Base-by-base conservation (phyloP, 2,329 filamentous ascomycete genomes). In the Pseudogymnoascus sp. region DNA sequence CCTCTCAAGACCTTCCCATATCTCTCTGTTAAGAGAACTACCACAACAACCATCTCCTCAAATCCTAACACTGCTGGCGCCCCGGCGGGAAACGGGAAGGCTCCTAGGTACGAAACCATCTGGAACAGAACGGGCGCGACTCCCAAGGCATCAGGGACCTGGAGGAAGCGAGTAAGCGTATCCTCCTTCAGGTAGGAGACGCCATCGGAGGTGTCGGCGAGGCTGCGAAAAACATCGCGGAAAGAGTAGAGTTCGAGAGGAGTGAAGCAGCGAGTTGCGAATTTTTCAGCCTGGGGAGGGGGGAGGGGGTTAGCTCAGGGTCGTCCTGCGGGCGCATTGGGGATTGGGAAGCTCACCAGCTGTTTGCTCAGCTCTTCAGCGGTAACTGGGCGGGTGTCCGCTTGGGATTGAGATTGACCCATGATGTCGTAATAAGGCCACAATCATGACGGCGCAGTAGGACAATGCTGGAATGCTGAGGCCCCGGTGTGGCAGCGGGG, bases 211-310 rank as follows among this genome's bases (percentile, higher is more conserved):
- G 79, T 71, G 67, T 90, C 87, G 65, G 88, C 85, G 18, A 91
- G 83, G 62, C 79, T 82, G 62, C 80, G 81, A 75, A 91, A 91
- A 68, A 90, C 87, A 70, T 89, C 84, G 67, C 85, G 86, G 73
- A 90, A 84, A 32, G 83, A 89, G 73, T 88, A 89, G 30, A 89
- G 76, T 72, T 91, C 88, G 61, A 91, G 78, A 1, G 85, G 80
- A 0, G 84, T 84, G 73, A 88, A 90, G 73, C 85, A 89, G 68
- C 85, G 86, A 62, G 84, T 80, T 61, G 84, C 86, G 70, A 91
- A 90, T 66, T 76, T 81, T 61, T 76, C 73, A 65, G 83, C 83
- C 84, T 87, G 62, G 25, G 22, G 25, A 50, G n/a, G 30, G 22
- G 18, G 14, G 43, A 37, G 28, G 20, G 32, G 9, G 22, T 61